Percentiles rank a stretch among this genome's conserved stretches.
Conservation (phyloP, 2,329 filamentous ascomycete species). For the Thielaviopsis populi region DNA sequence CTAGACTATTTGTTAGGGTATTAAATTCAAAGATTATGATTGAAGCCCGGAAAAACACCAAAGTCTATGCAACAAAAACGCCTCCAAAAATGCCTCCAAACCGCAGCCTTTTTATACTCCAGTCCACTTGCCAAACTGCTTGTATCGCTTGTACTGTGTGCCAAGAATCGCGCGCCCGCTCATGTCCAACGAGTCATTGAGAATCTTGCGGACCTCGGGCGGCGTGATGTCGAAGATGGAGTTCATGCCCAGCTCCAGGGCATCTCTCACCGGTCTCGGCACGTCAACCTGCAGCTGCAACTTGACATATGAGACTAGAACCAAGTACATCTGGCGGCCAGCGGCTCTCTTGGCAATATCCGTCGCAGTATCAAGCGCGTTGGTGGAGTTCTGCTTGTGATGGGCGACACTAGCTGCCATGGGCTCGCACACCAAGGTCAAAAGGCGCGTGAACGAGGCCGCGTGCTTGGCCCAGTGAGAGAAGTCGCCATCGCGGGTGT, state of each 20-base stretch:
- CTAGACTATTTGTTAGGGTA: too few relatives aligned
- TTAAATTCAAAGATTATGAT: not conserved
- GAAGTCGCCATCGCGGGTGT: slow-evolving; percentile 15
- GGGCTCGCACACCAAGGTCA: slow-evolving; percentile 46
- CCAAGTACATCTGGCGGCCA: slow-evolving; percentile 45
- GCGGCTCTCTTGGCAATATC: slow-evolving; percentile 46
- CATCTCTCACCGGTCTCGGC: slow-evolving; percentile 36
- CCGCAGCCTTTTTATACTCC: slow-evolving; percentile 31
- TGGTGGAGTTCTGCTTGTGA: slow-evolving; percentile 21
- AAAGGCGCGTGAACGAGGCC: slow-evolving; percentile 37
- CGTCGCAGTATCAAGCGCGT: slow-evolving; percentile 41
- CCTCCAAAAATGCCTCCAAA: not conserved
- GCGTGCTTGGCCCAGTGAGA: slow-evolving; percentile 30
- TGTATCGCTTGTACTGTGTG: slow-evolving; percentile 43
- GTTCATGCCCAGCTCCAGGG: slow-evolving; percentile 42
- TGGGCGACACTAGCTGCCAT: slow-evolving; percentile 35
- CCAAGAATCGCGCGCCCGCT: slow-evolving; percentile 44
- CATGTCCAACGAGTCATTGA: slow-evolving; percentile 45
- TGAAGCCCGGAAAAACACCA: not conserved
- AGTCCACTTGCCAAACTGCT: slow-evolving; percentile 49
- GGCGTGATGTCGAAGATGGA: slow-evolving; percentile 44
- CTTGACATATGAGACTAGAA: slow-evolving; percentile 45
- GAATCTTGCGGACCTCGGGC: slow-evolving; percentile 37
- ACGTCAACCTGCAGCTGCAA: slow-evolving; percentile 44
- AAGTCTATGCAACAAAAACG: slow-evolving; percentile 6